Evolutionary conservation across 2,329 filamentous ascomycete species (phyloP).

Genomic region (Tricladium varicosporioides): DNA sequence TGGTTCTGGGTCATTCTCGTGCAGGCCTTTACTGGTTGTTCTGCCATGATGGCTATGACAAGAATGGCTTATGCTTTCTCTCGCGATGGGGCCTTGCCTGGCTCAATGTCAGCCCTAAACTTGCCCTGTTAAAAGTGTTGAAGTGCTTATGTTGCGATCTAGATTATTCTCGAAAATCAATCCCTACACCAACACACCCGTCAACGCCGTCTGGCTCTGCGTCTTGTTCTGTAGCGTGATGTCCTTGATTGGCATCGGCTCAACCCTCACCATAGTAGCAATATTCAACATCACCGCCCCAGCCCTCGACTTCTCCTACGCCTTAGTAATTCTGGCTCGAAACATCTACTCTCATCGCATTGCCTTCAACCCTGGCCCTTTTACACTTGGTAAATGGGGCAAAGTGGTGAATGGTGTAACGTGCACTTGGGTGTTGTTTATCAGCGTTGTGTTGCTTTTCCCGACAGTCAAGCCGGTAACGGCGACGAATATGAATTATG

Average conservation of each 20-base stretch:
- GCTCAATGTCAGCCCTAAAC: conserved; percentile 45
- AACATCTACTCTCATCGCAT: conserved; percentile 26
- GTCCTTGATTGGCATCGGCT: conserved; percentile 51
- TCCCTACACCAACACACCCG: conserved; percentile 52
- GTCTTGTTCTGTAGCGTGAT: conserved; percentile 53
- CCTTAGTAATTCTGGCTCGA: conserved; percentile 56
- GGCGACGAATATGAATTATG: conserved; percentile 50
- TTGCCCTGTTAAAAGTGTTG: no score
- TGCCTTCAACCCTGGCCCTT: conserved; percentile 44
- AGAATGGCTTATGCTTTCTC: conserved; percentile 62
- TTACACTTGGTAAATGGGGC: conserved; percentile 54
- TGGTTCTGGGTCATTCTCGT: conserved; percentile 62
- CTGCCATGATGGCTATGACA: conserved; percentile 62
- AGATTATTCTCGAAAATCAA: conserved; percentile 54
- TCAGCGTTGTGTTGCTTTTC: conserved; percentile 59
- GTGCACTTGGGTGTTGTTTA: conserved; percentile 60
- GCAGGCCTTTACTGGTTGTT: conserved; percentile 63
- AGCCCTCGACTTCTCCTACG: conserved; percentile 53
- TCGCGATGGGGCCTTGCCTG: conserved; percentile 58
- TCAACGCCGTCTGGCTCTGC: conserved; percentile 64
- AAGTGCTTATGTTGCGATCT: neutral
- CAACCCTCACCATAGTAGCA: conserved; percentile 47
- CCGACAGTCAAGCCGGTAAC: conserved; percentile 47
- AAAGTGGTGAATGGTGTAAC: conserved; percentile 54
- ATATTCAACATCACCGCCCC: conserved; percentile 54